Percentiles rank a stretch among this genome's conserved stretches.
Evolutionary conservation across 495 filamentous ascomycete species (phyloP).

Genomic region (Bryoglossum gracile): DNA sequence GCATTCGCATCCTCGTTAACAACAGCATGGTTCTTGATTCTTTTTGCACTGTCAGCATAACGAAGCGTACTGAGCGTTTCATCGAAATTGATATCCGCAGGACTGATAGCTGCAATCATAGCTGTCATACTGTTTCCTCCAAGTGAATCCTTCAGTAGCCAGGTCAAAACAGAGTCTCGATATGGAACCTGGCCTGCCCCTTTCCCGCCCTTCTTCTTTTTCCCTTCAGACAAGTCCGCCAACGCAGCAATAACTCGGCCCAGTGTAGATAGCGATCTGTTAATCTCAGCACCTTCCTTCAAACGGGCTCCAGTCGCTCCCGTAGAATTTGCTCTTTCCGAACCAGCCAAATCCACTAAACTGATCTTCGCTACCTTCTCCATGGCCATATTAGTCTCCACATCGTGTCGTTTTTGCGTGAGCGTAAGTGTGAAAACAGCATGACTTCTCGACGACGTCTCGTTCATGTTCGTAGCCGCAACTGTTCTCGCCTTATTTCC

Average conservation of each 20-base stretch:
- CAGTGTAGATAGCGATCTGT: constrained; percentile 90
- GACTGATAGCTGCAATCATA: constrained; percentile 98
- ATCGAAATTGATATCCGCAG: constrained; percentile 98
- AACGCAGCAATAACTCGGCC: constrained; percentile 97
- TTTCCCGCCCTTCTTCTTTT: constrained; percentile 63
- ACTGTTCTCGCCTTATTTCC: constrained; percentile 98
- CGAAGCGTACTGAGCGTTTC: constrained; percentile 92
- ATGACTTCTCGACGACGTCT: constrained; percentile 95
- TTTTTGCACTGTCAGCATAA: constrained; percentile 95
- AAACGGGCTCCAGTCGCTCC: constrained; percentile 92
- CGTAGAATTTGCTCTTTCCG: constrained; percentile 91
- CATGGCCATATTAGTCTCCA: constrained; percentile 89
- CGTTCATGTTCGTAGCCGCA: constrained; percentile 99
- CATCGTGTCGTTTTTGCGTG: constrained; percentile 87
- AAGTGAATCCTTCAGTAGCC: constrained; percentile 94
- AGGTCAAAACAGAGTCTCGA: constrained; percentile 93
- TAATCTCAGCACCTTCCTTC: constrained; percentile 99
- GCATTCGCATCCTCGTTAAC: constrained; percentile 99
- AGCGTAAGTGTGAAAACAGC: constrained; percentile 96
- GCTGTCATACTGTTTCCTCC: constrained; percentile 99
- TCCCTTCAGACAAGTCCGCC: constrained; percentile 81
- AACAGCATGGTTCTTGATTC: constrained; percentile 99
- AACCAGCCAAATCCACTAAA: constrained; percentile 95
- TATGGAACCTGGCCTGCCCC: constrained; percentile 78
- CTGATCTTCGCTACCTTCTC: constrained; percentile 98